A percentile compares a stretch with the other conserved stretches of the same genome.
Evolutionary conservation across 257 asterid species (phyloP).

Genomic region (Eustoma russellianum): DNA sequence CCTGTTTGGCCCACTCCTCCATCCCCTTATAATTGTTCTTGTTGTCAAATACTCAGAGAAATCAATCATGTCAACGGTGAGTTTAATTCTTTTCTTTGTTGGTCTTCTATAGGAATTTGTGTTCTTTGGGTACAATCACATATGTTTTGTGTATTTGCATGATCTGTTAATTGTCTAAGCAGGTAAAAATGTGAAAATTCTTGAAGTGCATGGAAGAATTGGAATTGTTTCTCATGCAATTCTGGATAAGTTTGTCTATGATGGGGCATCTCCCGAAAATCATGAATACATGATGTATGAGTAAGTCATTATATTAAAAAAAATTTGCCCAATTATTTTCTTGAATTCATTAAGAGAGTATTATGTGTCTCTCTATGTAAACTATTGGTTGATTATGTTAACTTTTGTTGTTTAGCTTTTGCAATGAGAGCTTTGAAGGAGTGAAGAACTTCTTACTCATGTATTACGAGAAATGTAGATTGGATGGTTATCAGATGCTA

Average conservation of each 20-base stretch:
- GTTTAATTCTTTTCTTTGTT: background rate
- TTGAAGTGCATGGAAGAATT: conserved; percentile 57
- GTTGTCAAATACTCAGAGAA: conserved; percentile 52
- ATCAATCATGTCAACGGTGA: conserved; percentile 47
- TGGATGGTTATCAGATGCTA: conserved; percentile 40
- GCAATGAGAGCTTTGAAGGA: conserved; percentile 27
- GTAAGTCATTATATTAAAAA: conserved; percentile 21
- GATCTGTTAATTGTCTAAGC: background rate
- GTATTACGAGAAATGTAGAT: conserved; percentile 43
- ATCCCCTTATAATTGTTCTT: conserved; percentile 37
- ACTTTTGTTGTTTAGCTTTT: conserved; percentile 27
- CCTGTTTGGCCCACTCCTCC: conserved; percentile 37
- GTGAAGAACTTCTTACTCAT: conserved; percentile 52
- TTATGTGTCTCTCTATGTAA: background rate
- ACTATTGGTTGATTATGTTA: background rate
- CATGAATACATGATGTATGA: conserved; percentile 41
- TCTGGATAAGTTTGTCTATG: conserved; percentile 29
- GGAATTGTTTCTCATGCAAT: conserved; percentile 54
- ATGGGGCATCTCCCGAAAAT: conserved; percentile 15
- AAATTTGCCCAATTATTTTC: background rate
- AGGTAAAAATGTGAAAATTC: conserved; percentile 37
- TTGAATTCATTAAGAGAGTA: background rate
- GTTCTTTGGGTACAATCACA: background rate
- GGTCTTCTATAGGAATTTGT: background rate
- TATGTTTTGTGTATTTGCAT: background rate